Base-by-base conservation (phyloP, 176 grass and related monocot species). In the Poa annua region DNA sequence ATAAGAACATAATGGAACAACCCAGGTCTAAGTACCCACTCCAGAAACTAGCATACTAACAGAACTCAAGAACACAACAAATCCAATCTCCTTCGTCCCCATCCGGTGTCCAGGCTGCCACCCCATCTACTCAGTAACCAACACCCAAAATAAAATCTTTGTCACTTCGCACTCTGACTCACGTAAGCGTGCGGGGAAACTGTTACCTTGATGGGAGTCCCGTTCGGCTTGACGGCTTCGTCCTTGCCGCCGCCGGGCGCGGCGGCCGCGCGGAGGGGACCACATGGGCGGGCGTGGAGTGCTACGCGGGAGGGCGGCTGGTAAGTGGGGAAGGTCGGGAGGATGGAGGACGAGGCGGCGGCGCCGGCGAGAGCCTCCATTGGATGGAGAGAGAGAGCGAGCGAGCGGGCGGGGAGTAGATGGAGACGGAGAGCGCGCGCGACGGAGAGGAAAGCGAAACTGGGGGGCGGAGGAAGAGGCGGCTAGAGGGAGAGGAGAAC, bases 311-410 rank as follows among this genome's bases (percentile, higher is more conserved):
- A 74, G 32, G 21, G 57, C 41, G 51, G 61, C 74, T 83, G 60
- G 26, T 22, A 34, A 4, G 20, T 13, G 9, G 88, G 75, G 34
- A 68, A 56, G 21, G 61, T 8, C 17, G 83, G 24, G 21, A 74
- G 66, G 50, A 84, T 41, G 76, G 87, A 74, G 51, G 87, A 76
- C 7, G 64, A 35, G 25, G 64, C 38, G 32, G 70, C 69, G 71
- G 68, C 2, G 13, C 75, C 84, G 21, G 84, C 20, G 60, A 90
- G 75, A 75, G 88, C 74, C 69, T 90, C 88, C 88, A 90, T 90
- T 60, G 50, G 59, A 29, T 3, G 8, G 66, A 11, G 15, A 5
- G 42, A 51, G 47, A 36, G 19, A 3, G 66, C 5, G 15, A 3
- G 14, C 0, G 54, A 45, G 66, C 17, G 15, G 8, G 25, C 20